Conservation (phyloP, 306 rosid genomes). For the Cucurbita maxima region DNA sequence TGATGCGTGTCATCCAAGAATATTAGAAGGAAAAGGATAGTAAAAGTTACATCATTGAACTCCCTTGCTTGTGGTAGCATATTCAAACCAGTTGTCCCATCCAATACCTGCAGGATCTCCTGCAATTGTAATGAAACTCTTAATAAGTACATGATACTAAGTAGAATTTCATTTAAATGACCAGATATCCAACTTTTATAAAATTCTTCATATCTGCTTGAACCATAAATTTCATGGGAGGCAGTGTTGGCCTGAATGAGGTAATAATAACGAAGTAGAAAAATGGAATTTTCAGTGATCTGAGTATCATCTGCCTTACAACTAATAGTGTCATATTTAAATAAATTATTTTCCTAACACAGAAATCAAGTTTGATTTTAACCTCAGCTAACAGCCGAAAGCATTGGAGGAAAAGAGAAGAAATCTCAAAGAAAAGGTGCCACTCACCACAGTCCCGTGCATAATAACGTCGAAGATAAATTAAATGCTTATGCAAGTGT, state of each 20-base stretch:
- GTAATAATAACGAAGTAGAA: background rate
- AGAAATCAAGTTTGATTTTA: background rate
- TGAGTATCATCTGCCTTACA: background rate
- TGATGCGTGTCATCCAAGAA: background rate
- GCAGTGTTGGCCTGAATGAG: background rate
- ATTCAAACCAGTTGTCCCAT: conserved; percentile 97
- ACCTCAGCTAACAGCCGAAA: background rate
- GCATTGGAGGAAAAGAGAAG: background rate
- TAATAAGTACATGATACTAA: background rate
- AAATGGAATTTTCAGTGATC: background rate
- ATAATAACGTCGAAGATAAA: background rate
- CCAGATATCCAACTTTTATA: background rate
- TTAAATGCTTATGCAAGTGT: background rate
- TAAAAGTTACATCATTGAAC: conserved; percentile 61
- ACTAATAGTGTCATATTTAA: background rate
- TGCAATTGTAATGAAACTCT: conserved; percentile 20
- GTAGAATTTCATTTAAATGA: background rate
- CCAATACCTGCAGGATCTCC: conserved; percentile 90
- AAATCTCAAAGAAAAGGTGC: background rate
- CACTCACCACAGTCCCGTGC: background rate
- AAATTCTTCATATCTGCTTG: background rate
- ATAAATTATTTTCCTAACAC: background rate
- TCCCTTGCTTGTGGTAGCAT: conserved; percentile 97
- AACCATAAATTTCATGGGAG: background rate
- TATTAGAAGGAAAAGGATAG: background rate